Percentiles rank a stretch among this genome's conserved stretches.
These are phyloP conservation scores for Barbatosphaeria neglecta DNA, from an alignment of 495 filamentous ascomycete species.

Conservation along the genomic window DNA sequence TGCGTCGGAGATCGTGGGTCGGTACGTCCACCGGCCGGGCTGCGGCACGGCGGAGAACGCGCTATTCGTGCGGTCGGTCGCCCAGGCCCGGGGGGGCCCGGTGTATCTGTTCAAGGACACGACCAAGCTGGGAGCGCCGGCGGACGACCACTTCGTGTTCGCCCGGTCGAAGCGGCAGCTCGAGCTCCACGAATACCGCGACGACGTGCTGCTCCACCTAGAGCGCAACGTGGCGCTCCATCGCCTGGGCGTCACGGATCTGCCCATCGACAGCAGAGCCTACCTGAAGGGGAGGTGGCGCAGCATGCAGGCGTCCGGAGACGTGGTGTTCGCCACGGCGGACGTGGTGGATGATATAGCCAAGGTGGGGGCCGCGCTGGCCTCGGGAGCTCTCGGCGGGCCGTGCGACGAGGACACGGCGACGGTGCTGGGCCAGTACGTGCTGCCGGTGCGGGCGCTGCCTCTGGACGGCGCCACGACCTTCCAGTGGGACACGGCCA, in stretches of 20 bases:
- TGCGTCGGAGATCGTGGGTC: constrained; percentile 39
- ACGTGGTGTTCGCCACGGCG: no score
- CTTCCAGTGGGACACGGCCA: not conserved
- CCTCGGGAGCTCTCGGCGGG: no score
- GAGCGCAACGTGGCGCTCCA: constrained; percentile 2
- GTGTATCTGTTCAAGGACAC: constrained; percentile 61
- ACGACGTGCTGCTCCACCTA: constrained; percentile 19
- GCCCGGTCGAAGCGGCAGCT: constrained; percentile 38
- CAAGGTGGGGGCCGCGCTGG: no score
- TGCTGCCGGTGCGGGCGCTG: not conserved
- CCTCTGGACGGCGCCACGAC: not conserved
- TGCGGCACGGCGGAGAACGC: constrained; percentile 57
- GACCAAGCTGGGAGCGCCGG: constrained; percentile 26
- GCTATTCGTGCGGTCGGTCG: constrained; percentile 37
- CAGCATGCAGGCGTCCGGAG: no score
- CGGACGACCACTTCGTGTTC: constrained; percentile 55
- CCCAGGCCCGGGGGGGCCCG: not conserved
- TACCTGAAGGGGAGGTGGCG: no score
- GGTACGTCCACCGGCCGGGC: constrained; percentile 42
- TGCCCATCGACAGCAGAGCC: no score
- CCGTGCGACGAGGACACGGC: not conserved
- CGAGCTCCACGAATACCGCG: constrained; percentile 42
- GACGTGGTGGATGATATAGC: no score
- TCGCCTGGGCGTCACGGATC: no score
- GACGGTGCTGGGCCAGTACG: not conserved